Conservation (phyloP, 352 stramenopile genomes). For the Albugo candida region DNA sequence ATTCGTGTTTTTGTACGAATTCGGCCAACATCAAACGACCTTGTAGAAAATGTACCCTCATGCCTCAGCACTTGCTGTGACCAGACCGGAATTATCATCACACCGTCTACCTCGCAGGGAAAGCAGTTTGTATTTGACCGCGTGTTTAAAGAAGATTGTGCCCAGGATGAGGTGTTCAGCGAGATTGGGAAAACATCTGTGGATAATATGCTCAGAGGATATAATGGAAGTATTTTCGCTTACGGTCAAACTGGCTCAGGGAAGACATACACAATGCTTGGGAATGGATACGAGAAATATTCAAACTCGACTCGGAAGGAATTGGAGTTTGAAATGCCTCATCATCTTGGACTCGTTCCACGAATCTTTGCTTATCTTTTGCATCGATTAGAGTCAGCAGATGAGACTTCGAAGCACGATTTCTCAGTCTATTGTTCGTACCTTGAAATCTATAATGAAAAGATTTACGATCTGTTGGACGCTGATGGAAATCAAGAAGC, state of each 20-base stretch:
- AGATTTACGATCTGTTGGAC: conserved; percentile 75
- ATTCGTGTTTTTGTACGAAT: conserved; percentile 63
- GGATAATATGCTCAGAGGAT: conserved; percentile 66
- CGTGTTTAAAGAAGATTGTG: conserved; percentile 45
- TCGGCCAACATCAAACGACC: conserved; percentile 16
- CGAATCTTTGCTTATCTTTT: conserved; percentile 77
- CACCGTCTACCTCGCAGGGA: conserved; percentile 33
- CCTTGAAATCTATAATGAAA: conserved; percentile 84
- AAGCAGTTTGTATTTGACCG: conserved; percentile 75
- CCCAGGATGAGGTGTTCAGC: conserved; percentile 68
- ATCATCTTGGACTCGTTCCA: conserved; percentile 52
- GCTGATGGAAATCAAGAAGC: conserved; percentile 13
- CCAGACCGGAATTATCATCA: conserved; percentile 35
- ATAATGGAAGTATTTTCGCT: conserved; percentile 80
- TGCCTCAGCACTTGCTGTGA: conserved; percentile 39
- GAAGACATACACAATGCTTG: conserved; percentile 82
- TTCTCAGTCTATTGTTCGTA: conserved; percentile 68
- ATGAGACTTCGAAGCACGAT: conserved; percentile 6
- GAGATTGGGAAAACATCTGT: conserved; percentile 50
- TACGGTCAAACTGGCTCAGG: conserved; percentile 78
- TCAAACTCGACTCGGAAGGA: conserved; percentile 4
- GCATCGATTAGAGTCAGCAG: conserved; percentile 13
- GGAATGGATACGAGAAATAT: conserved; percentile 14
- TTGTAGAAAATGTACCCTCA: conserved; percentile 1
- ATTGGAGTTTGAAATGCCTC: conserved; percentile 21